Percentiles rank a stretch among this genome's conserved stretches.
Conservation (phyloP, 306 rosid genomes). For the Urtica urens region DNA sequence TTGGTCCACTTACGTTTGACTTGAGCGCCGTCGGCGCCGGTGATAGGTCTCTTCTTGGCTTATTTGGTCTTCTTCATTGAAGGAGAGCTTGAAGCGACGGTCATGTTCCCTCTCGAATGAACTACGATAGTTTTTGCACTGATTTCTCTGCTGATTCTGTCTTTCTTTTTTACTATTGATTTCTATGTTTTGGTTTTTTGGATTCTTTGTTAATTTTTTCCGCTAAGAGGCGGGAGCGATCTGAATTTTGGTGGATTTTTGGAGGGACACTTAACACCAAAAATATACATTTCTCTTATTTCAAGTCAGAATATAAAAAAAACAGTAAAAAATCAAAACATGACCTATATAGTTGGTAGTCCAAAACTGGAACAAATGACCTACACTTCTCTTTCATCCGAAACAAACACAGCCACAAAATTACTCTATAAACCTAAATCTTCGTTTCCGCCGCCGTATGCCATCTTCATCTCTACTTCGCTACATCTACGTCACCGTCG, state of each 20-base stretch:
- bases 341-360: too few relatives aligned
- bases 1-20: constrained; percentile 22
- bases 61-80: constrained; percentile 6
- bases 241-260: not conserved
- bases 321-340: too few relatives aligned
- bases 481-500: too few relatives aligned
- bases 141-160: not conserved
- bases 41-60: constrained; percentile 18
- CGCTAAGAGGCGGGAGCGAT: constrained; percentile 6
- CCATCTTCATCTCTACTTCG: too few relatives aligned
- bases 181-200: not conserved
- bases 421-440: too few relatives aligned
- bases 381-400: too few relatives aligned
- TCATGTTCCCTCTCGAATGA: constrained; percentile 9
- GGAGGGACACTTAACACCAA: not conserved
- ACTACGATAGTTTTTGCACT: too few relatives aligned
- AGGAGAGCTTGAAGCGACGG: constrained; percentile 6
- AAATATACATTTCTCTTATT: too few relatives aligned
- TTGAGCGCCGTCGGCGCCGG: not conserved
- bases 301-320: too few relatives aligned
- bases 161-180: not conserved
- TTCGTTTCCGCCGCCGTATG: too few relatives aligned
- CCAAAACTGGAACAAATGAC: too few relatives aligned
- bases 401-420: too few relatives aligned
- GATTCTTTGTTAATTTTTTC: not conserved